Evolutionary conservation across 352 stramenopile species (phyloP), one percentile per base, ranked within the genome.

Genomic region (Phytophthora palmivora): DNA sequence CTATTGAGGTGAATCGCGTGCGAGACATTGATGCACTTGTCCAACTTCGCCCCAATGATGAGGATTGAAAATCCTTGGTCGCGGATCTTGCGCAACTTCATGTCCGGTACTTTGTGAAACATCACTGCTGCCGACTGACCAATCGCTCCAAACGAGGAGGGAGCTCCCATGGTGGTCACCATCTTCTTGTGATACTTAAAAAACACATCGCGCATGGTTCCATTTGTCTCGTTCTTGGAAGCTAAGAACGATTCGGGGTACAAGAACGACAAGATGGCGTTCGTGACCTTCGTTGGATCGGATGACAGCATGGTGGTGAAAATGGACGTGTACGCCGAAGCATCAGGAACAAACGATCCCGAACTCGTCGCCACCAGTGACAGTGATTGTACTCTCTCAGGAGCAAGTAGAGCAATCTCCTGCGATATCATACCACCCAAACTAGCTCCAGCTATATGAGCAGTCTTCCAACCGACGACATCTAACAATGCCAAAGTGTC

Each of bases 351-450:
- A 67, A 78, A 86, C 15, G 65, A 65, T 1, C 79, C 82, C n/a
- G 73, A 74, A 18, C 75, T 79, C 19, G 82, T 88, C 19, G 86
- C 82, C 18, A 89, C 61, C 0, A 91, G 66, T 16, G 79, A 82
- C 15, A 91, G 65, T 45, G 79, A 88, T 39, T 70, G 52, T 7
- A 91, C 66, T 24, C 79, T 71, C 33, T 86, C 49, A 0, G 74
- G 78, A 9, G 78, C 73, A 6, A 46, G 41, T 1, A 74, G 60
- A 6, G 79, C 30, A 34, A 34, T 34, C 10, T 34, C 30, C 30
- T 34, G 30, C 73, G 79, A 62, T 55, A 91, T 89, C 82, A 91
- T 91, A 16, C 82, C 78, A 21, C 82, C 82, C 75, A 91, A 84
- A 43, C 78, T 88, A 16, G 70, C 74, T 43, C 81, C 81, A 3